Evolutionary conservation across 352 stramenopile genomes (phyloP).

Genomic region (Phytophthora capsici): DNA sequence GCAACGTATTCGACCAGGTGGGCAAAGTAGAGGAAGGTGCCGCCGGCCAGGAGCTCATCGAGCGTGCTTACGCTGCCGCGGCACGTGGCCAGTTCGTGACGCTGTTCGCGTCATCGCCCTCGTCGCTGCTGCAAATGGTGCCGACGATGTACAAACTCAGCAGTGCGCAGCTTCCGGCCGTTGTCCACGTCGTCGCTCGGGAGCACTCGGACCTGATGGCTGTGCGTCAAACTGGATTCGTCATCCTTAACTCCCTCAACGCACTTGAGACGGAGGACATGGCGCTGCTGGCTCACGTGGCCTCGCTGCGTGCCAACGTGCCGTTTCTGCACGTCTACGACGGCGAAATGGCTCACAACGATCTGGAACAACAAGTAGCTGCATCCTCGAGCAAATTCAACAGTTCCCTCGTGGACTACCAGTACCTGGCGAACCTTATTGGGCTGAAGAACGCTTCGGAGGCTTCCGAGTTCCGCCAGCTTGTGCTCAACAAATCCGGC

Average conservation of each 20-base stretch:
- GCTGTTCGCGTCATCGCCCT: slow-evolving; percentile 89
- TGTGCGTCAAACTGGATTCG: slow-evolving; percentile 89
- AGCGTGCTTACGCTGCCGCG: slow-evolving; percentile 66
- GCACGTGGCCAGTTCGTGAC: slow-evolving; percentile 88
- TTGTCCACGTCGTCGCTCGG: slow-evolving; percentile 91
- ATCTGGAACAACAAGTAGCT: slow-evolving; percentile 61
- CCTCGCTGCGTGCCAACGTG: slow-evolving; percentile 89
- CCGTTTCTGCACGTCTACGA: slow-evolving; percentile 95
- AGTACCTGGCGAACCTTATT: slow-evolving; percentile 73
- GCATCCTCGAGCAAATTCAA: slow-evolving; percentile 60
- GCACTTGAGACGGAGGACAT: slow-evolving; percentile 92
- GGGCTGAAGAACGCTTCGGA: slow-evolving; percentile 54
- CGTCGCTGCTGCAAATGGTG: slow-evolving; percentile 91
- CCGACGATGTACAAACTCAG: slow-evolving; percentile 96
- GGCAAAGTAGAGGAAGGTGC: slow-evolving; percentile 56
- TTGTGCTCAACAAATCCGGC: slow-evolving; percentile 63
- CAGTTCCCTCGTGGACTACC: slow-evolving; percentile 71
- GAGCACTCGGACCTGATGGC: slow-evolving; percentile 95
- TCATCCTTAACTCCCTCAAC: slow-evolving; percentile 89
- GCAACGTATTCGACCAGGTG: slow-evolving; percentile 85
- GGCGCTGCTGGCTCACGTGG: slow-evolving; percentile 90
- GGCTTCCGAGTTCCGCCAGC: slow-evolving; percentile 63
- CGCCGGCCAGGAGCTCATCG: slow-evolving; percentile 69
- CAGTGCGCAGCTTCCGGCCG: slow-evolving; percentile 78
- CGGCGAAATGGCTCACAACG: slow-evolving; percentile 90